Percentiles rank a stretch among this genome's conserved stretches.
Evolutionary conservation across 768 basidiomycete species (phyloP).

Genomic region (Lepiota subincarnata): DNA sequence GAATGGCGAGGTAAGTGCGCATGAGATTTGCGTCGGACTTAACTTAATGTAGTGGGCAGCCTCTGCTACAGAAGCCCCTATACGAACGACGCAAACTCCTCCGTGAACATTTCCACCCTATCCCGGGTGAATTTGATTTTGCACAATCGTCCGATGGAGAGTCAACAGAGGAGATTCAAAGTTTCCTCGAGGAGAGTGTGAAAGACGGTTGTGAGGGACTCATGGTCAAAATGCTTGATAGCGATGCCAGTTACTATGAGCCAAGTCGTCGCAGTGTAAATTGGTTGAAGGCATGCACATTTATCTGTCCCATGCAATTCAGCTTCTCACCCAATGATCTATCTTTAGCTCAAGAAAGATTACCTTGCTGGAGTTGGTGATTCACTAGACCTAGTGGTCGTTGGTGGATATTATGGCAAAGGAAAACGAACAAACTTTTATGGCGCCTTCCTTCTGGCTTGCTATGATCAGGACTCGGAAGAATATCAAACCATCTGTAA

Average conservation of each 20-base stretch:
- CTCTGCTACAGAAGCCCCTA: constrained; percentile 75
- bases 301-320: neutral
- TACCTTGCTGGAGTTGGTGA: constrained; percentile 96
- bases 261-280: constrained; percentile 94
- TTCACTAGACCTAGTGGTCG: constrained; percentile 95
- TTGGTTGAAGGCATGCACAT: constrained; percentile 84
- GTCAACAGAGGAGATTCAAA: constrained; percentile 89
- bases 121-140: constrained; percentile 89
- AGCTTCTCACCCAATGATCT: constrained; percentile 3
- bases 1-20: constrained; percentile 82
- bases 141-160: constrained; percentile 89
- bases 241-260: constrained; percentile 89
- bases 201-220: constrained; percentile 98
- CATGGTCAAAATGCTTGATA: constrained; percentile 99
- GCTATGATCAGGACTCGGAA: constrained; percentile 92
- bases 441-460: constrained; percentile 96
- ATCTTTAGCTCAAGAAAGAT: constrained; percentile 89
- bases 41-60: constrained; percentile 38
- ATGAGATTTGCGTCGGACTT: neutral
- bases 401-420: constrained; percentile 96
- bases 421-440: constrained; percentile 98
- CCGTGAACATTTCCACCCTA: constrained; percentile 71
- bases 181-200: constrained; percentile 93
- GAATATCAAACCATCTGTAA: constrained; percentile 98
- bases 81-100: constrained; percentile 74